These are phyloP conservation scores for Candida oleophila DNA, from an alignment of 805 yeast genomes.

Conservation along the genomic window DNA sequence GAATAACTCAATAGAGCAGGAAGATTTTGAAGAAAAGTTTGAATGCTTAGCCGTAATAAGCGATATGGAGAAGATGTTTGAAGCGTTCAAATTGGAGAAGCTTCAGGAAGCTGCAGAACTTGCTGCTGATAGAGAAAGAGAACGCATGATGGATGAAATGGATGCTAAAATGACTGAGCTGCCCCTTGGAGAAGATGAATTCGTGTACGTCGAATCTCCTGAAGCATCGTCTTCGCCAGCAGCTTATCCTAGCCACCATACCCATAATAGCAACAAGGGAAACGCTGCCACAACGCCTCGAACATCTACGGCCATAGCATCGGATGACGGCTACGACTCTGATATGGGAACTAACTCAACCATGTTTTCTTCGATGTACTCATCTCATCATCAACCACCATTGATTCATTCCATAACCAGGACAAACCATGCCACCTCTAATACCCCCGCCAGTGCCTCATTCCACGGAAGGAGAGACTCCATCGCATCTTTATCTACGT, in stretches of 20 bases:
- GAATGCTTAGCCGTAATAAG: conserved; percentile 67
- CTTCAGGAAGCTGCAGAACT: conserved; percentile 17
- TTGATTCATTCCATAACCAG: conserved; percentile 41
- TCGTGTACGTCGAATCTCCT: not conserved
- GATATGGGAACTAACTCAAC: conserved; percentile 22
- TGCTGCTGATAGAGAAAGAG: conserved; percentile 2
- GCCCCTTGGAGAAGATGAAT: not conserved
- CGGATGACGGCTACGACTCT: conserved; percentile 24
- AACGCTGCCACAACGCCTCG: too few relatives aligned
- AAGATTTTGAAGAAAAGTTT: conserved; percentile 57
- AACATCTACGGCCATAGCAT: conserved; percentile 9
- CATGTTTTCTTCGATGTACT: conserved; percentile 18
- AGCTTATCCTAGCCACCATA: not conserved
- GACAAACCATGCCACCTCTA: not conserved
- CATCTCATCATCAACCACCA: conserved; percentile 26
- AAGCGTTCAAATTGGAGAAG: conserved; percentile 43
- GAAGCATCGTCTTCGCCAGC: not conserved
- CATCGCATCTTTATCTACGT: conserved; percentile 26
- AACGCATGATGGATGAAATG: not conserved
- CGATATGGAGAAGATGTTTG: conserved; percentile 76
- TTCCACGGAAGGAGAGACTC: conserved; percentile 22
- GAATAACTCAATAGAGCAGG: conserved; percentile 49
- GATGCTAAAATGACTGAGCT: not conserved
- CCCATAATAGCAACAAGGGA: not conserved
- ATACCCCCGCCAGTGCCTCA: conserved; percentile 1